Conservation (phyloP, 352 stramenopile genomes). For the Pythium angustatum region DNA sequence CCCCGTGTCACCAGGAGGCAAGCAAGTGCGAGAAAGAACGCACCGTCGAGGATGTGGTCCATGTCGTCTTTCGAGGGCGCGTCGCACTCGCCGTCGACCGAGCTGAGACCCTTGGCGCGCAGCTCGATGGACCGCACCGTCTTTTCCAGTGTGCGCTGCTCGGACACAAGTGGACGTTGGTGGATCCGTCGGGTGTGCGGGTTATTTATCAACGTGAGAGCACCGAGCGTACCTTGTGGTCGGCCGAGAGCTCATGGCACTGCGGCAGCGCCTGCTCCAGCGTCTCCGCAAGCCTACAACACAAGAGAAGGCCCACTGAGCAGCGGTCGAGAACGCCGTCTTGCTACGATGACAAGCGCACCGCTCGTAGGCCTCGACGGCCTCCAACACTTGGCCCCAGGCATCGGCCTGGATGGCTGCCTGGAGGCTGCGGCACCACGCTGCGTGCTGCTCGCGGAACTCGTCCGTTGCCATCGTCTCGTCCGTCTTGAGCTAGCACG, state of each 20-base stretch:
- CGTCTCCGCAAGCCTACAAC: slow-evolving; percentile 37
- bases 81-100: slow-evolving; percentile 50
- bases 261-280: slow-evolving; percentile 40
- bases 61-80: slow-evolving; percentile 71
- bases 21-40: neutral
- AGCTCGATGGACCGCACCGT: slow-evolving; percentile 47
- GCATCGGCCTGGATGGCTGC: slow-evolving; percentile 61
- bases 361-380: slow-evolving; percentile 75
- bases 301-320: neutral
- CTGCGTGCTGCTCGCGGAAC: slow-evolving; percentile 41
- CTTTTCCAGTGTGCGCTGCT: slow-evolving; percentile 17
- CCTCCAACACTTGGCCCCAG: slow-evolving; percentile 73
- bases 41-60: slow-evolving; percentile 57
- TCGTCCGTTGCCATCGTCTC: neutral
- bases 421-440: slow-evolving; percentile 60
- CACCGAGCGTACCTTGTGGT: slow-evolving; percentile 51
- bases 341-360: slow-evolving; percentile 24
- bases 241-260: slow-evolving; percentile 43
- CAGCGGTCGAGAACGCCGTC: neutral
- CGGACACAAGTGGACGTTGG: neutral
- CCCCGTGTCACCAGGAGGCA: too few relatives aligned
- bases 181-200: too few relatives aligned
- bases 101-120: slow-evolving; percentile 55
- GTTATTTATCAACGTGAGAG: too few relatives aligned
- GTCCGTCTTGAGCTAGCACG: neutral